Conservation (phyloP, 192 early-diverging fungal genomes). For the Coemansia sp. region DNA sequence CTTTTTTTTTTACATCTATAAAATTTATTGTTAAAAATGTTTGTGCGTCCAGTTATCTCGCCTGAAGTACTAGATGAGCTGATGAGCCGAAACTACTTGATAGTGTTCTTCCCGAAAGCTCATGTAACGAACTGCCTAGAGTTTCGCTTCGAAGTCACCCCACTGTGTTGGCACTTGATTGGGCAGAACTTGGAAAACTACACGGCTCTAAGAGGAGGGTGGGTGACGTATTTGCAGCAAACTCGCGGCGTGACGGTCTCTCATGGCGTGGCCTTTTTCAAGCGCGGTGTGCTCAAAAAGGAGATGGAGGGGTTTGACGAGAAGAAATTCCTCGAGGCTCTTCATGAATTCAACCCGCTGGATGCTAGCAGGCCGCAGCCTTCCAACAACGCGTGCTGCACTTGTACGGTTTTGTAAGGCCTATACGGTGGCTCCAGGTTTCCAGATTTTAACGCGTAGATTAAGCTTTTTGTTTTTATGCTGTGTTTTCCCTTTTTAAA, state of each 20-base stretch:
- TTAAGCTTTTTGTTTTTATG: too few relatives aligned
- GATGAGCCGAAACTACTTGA: conserved; percentile 10
- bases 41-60: conserved; percentile 8
- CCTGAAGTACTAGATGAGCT: conserved; percentile 13
- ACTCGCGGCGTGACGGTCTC: conserved; percentile 6
- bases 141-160: conserved; percentile 6
- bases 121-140: conserved; percentile 2
- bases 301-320: conserved; percentile 16
- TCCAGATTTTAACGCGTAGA: too few relatives aligned
- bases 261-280: conserved; percentile 22
- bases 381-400: background rate
- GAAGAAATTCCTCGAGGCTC: conserved; percentile 4
- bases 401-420: conserved; percentile 16
- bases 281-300: conserved; percentile 11
- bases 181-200: background rate
- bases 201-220: conserved; percentile 7
- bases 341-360: conserved; percentile 12
- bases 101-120: conserved; percentile 13
- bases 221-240: conserved; percentile 3
- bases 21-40: conserved; percentile 4
- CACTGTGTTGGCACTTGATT: conserved; percentile 12
- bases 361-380: background rate
- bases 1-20: background rate
- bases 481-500: too few relatives aligned
- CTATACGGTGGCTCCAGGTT: too few relatives aligned